phyloP scores from a whole-genome alignment of 1,284 basidiomycete species.

The Mycocalia duriaeana region DNA sequence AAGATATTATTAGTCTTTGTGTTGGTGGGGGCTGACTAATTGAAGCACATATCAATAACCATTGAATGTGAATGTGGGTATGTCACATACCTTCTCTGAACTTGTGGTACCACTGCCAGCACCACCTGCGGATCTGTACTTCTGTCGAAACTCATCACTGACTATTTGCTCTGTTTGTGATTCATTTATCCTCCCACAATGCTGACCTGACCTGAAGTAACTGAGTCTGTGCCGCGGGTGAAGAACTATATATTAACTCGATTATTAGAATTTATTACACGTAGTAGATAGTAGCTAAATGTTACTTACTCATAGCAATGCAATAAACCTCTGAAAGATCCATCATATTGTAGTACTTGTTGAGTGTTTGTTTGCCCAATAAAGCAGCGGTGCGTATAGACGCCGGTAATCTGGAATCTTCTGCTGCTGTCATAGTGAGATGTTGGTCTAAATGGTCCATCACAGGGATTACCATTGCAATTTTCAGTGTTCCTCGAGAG shows the following conservation, averaged over 20 bases:
- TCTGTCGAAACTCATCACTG: constrained; percentile 9
- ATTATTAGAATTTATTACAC: not conserved
- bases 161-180: constrained; percentile 12
- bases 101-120: too few relatives aligned
- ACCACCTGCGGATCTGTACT: too few relatives aligned
- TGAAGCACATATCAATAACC: not conserved
- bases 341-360: constrained; percentile 22
- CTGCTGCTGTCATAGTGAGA: constrained; percentile 8
- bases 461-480: constrained; percentile 26
- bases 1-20: constrained; percentile 12
- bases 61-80: too few relatives aligned
- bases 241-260: constrained; percentile 11
- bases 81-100: too few relatives aligned
- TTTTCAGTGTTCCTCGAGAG: constrained; percentile 19
- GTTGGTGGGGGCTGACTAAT: not conserved
- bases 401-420: not conserved
- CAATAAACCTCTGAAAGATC: constrained; percentile 22
- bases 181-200: constrained; percentile 14
- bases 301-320: constrained; percentile 26
- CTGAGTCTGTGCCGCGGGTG: constrained; percentile 16
- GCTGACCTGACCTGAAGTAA: constrained; percentile 14
- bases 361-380: constrained; percentile 17
- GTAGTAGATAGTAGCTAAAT: constrained; percentile 1
- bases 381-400: constrained; percentile 13
- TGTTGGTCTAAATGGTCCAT: constrained; percentile 24